Percentiles rank a stretch among this genome's conserved stretches.
phyloP scores from a whole-genome alignment of 495 filamentous ascomycete genomes.

The Letharia lupina region DNA sequence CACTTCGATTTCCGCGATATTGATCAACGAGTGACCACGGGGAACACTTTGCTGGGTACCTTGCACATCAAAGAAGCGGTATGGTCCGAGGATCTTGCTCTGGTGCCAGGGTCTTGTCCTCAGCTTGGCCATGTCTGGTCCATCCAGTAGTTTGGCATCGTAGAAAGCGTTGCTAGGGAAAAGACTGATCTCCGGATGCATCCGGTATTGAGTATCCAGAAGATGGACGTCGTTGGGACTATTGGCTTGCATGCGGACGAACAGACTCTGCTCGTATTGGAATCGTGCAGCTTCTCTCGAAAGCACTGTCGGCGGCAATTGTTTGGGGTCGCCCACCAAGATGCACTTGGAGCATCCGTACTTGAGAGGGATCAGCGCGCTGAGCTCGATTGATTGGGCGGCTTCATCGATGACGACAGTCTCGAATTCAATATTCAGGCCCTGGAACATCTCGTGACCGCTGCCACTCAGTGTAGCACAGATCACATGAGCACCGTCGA shows the following conservation, averaged over 20 bases:
- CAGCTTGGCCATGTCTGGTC: constrained; percentile 66
- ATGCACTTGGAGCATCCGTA: constrained; percentile 97
- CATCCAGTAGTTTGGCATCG: constrained; percentile 76
- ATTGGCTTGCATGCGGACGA: constrained; percentile 94
- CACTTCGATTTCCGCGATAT: constrained; percentile 73
- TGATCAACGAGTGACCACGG: constrained; percentile 81
- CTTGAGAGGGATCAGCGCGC: constrained; percentile 91
- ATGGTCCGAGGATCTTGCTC: constrained; percentile 72
- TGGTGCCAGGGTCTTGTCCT: constrained; percentile 77
- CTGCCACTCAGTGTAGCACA: constrained; percentile 93
- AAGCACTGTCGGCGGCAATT: constrained; percentile 89
- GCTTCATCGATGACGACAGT: constrained; percentile 98
- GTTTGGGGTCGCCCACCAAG: constrained; percentile 94
- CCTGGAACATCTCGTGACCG: constrained; percentile 96
- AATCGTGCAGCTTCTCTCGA: constrained; percentile 87
- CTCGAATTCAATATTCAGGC: constrained; percentile 90
- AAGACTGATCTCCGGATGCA: constrained; percentile 89
- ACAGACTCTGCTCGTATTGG: constrained; percentile 95
- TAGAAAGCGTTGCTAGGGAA: constrained; percentile 93
- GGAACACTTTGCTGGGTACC: constrained; percentile 72
- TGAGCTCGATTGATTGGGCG: constrained; percentile 94
- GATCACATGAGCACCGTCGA: constrained; percentile 82
- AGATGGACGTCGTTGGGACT: constrained; percentile 85
- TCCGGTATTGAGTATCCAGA: constrained; percentile 93
- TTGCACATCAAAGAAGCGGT: constrained; percentile 95